Evolutionary conservation across 208 protist genomes (phyloP), one percentile per base, ranked within the genome.

Genomic region (Acanthamoeba polyphaga): DNA sequence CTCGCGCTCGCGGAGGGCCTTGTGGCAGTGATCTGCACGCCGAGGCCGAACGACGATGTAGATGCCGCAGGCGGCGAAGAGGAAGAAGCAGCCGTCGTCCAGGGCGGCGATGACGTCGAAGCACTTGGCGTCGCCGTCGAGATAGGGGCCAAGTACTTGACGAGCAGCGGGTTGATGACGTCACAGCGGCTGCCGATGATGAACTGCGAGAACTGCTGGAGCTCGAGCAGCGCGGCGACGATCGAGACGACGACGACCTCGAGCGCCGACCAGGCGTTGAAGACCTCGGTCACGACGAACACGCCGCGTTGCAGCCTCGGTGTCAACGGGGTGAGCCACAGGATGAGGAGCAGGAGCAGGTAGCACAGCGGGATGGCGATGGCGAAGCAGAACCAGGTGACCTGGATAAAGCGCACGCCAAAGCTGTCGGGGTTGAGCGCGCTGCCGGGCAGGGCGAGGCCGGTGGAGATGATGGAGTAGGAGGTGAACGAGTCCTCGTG

Each of bases 221-320:
- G 93, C 96, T 99, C 98, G 34, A 99, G 80, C 19, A 99, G 96
- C 3, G 98, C 98, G 17, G 97, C 97, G 29, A 99, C 76, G 76
- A 99, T 98, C 43, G 97, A 97, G 4, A 99, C 55, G 24, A 99
- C 87, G 80, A 99, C 97, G 12, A 98, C 98, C 88, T 99, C 98
- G 5, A 97, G 95, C 22, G 94, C 72, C 29, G 97, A 98, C 98
- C 99, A 99, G 49, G 99, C 98, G n/a, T 98, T 97, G 9, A 99
- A 68, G 51, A 98, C 95, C 80, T 98, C 97, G 27, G 92, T 94
- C 3, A 95, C 8, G 46, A 95, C 38, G 62, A 97, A 98, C 1
- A 96, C 60, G 6, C 13, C 19, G 27, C 93, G 32, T 55, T 97
- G 96, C 34, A 64, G 70, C 55, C 58, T 51, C 29, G 58, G 49